These are phyloP conservation scores for Circinella umbellata DNA, from an alignment of 371 early-diverging fungal species.

Conservation along the genomic window DNA sequence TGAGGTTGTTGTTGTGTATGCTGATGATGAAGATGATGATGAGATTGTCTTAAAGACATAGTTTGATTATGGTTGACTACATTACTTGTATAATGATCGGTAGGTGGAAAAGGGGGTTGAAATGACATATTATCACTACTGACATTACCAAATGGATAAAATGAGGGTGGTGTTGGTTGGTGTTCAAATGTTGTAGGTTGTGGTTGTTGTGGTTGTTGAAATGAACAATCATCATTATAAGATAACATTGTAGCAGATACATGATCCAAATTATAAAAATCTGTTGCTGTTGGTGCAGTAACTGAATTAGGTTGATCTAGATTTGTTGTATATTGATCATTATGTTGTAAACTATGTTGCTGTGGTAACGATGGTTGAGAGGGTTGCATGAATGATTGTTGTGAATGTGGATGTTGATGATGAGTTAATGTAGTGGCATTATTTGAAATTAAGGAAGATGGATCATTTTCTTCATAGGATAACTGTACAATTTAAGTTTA, in stretches of 20 bases:
- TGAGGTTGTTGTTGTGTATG: not conserved
- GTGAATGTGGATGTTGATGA: not conserved
- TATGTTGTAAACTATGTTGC: not conserved
- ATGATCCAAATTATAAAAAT: constrained; percentile 1
- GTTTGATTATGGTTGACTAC: not conserved
- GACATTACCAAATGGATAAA: not conserved
- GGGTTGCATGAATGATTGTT: not conserved
- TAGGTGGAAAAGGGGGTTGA: constrained; percentile 1
- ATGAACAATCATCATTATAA: not conserved
- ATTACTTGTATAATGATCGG: constrained; percentile 1
- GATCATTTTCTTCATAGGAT: not conserved
- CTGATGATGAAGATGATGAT: not conserved
- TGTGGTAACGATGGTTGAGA: not conserved
- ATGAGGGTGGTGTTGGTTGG: not conserved
- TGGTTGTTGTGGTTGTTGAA: not conserved
- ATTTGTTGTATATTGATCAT: not conserved
- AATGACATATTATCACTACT: not conserved
- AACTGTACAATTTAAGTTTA: not conserved
- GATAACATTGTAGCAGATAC: not conserved
- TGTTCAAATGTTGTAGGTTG: not conserved
- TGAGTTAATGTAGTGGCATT: not conserved
- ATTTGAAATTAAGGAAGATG: not conserved
- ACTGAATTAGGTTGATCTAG: not conserved
- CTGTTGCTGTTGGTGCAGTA: not conserved
- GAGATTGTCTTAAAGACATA: too few relatives aligned